Conservation (phyloP, 2,329 filamentous ascomycete genomes). For the Orbilia blumenaviensis region DNA sequence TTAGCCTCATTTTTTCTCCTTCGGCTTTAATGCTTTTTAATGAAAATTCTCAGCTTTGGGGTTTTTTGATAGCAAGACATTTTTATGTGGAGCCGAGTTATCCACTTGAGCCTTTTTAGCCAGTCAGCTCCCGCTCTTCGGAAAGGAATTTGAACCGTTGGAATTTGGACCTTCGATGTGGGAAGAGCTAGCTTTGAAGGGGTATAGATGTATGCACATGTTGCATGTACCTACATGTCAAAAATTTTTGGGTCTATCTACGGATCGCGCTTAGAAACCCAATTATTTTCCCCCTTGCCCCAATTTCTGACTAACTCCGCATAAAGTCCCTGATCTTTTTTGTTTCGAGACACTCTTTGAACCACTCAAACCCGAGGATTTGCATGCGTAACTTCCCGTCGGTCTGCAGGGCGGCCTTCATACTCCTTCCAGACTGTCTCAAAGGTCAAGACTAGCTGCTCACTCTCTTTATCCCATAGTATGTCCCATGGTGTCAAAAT, state of each 20-base stretch:
- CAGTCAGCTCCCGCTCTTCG: not conserved
- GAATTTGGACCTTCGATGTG: too few species aligned
- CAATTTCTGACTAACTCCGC: too few species aligned
- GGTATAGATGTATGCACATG: too few species aligned
- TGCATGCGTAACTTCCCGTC: not conserved
- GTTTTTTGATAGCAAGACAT: slow-evolving; percentile 12
- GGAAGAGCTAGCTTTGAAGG: not conserved
- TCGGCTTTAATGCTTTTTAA: slow-evolving; percentile 14
- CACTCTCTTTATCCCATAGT: not conserved
- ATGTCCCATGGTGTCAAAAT: not conserved
- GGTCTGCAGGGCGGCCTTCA: not conserved
- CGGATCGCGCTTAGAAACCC: too few species aligned
- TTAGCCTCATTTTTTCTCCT: too few species aligned
- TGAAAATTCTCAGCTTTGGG: slow-evolving; percentile 38
- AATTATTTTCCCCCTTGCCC: too few species aligned
- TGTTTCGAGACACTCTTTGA: not conserved
- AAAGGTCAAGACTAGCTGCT: not conserved
- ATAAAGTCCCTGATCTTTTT: too few species aligned
- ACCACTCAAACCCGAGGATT: not conserved
- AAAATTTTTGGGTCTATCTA: too few species aligned
- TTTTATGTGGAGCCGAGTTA: slow-evolving; percentile 23
- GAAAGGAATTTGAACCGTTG: not conserved
- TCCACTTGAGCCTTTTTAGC: not conserved
- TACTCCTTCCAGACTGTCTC: not conserved
- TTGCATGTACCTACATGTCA: too few species aligned